These are phyloP conservation scores for Paragyromitra xinjiangensis DNA, from an alignment of 495 filamentous ascomycete genomes.

Conservation along the genomic window DNA sequence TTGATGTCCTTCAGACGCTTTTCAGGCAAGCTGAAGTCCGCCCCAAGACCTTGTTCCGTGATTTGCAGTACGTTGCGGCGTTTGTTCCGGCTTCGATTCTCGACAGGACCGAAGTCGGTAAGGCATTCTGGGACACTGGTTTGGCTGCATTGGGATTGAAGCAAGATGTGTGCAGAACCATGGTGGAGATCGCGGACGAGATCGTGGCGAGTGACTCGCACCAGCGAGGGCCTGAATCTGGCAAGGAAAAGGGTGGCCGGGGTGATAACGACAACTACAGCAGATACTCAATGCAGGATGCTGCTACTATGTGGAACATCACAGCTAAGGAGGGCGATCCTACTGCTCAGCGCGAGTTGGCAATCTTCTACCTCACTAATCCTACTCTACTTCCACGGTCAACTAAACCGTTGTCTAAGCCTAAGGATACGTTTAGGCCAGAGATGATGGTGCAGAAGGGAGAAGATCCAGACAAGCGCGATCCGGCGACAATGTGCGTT, in stretches of 20 bases:
- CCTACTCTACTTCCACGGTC: conserved; percentile 86
- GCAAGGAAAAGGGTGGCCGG: conserved; percentile 51
- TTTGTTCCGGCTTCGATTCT: conserved; percentile 84
- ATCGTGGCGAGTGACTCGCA: conserved; percentile 69
- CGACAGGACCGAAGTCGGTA: conserved; percentile 85
- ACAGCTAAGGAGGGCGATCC: conserved; percentile 93
- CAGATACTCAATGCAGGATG: conserved; percentile 77
- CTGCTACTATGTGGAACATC: conserved; percentile 90
- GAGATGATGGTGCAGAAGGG: conserved; percentile 80
- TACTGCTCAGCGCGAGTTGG: conserved; percentile 92
- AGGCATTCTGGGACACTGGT: conserved; percentile 93
- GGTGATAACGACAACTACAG: conserved; percentile 60
- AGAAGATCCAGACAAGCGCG: conserved; percentile 70
- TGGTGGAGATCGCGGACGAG: conserved; percentile 87
- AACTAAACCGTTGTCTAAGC: conserved; percentile 82
- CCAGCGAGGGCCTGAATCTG: conserved; percentile 57
- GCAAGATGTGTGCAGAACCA: conserved; percentile 84
- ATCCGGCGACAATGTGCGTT: conserved; percentile 92
- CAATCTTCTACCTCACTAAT: conserved; percentile 92
- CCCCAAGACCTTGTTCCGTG: conserved; percentile 90
- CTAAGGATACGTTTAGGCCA: conserved; percentile 89
- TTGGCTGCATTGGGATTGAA: conserved; percentile 88
- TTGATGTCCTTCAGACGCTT: conserved; percentile 78
- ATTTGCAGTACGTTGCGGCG: conserved; percentile 92
- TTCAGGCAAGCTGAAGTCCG: conserved; percentile 80